A percentile compares a stretch with the other conserved stretches of the same genome.
phyloP scores from a whole-genome alignment of 441 rosid genomes.

The Kokia cookei region DNA sequence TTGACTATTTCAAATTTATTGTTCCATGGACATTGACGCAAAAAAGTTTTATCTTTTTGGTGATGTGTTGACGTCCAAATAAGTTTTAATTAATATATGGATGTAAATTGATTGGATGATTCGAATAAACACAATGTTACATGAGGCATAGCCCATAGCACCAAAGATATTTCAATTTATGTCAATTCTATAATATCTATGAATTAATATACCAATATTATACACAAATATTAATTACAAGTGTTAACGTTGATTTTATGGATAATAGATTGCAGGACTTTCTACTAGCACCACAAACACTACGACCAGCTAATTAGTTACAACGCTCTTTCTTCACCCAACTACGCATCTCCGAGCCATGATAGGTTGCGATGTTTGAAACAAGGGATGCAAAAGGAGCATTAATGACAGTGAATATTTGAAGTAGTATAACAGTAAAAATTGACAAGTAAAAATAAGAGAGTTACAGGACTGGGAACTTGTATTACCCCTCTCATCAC shows the following conservation, averaged over 20 bases:
- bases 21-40: neutral
- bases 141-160: neutral
- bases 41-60: neutral
- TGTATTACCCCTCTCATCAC: conserved; percentile 6
- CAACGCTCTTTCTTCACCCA: neutral
- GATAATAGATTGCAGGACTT: neutral
- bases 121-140: neutral
- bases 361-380: neutral
- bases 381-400: neutral
- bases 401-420: neutral
- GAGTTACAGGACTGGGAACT: neutral
- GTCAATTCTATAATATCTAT: neutral
- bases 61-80: neutral
- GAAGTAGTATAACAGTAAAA: neutral
- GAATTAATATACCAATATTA: neutral
- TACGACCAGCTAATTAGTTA: neutral
- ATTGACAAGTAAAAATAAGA: neutral
- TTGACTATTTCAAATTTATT: neutral
- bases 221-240: neutral
- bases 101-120: neutral
- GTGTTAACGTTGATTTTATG: neutral
- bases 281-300: neutral
- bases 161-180: neutral
- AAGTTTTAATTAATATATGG: neutral
- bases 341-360: neutral